Base-by-base conservation (phyloP, 1,139 yeast species). In the Kodamaea sp. region DNA sequence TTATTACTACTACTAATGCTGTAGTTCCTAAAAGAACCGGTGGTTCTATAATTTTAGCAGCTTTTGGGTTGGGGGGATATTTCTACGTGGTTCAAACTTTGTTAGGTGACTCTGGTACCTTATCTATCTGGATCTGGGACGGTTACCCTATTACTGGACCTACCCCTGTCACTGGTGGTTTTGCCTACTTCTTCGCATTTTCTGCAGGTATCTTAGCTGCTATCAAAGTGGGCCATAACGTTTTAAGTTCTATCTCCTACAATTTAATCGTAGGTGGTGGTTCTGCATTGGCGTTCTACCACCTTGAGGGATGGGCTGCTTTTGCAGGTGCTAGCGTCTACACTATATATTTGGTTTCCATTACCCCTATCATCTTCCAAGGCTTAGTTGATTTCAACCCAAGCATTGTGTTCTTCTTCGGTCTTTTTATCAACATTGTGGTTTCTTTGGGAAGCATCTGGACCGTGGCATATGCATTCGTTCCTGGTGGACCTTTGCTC, bases 391-490 rank as follows among this genome's bases (percentile, higher is more conserved):
- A 78, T n/a, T 74, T 77, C 53, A 66, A 76, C 43, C 81, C 88
- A 20, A 79, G 80, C 5, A 50, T 68, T 20, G 53, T 78, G 1
- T 84, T 82, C 54, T 76, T 80, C 9, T 41, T 80, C 5, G 83
- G 82, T 1, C 73, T 81, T 36, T 57, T 83, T 11, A 54, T 79
- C 36, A 68, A 78, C 42, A 64, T 83, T 29, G 41, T 85, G 5
- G 59, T 85, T 26, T 66, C 80, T 11, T 70, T 92, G 43, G 92
- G 86, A 10, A 92, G 90, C 59, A 95, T 92, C 32, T 92, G 97
- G 97, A 80, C 85, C 34, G 98, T 92, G 26, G 98, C 98, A 0
- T 92, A 92, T 59, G 98, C 98, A 0, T 92, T 92, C 63, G 98
- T 92, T 32, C 98, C 98, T 11, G 92, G 87, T 43, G 98, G 98